phyloP scores from a whole-genome alignment of 306 rosid species.

The Prunus dulcis region DNA sequence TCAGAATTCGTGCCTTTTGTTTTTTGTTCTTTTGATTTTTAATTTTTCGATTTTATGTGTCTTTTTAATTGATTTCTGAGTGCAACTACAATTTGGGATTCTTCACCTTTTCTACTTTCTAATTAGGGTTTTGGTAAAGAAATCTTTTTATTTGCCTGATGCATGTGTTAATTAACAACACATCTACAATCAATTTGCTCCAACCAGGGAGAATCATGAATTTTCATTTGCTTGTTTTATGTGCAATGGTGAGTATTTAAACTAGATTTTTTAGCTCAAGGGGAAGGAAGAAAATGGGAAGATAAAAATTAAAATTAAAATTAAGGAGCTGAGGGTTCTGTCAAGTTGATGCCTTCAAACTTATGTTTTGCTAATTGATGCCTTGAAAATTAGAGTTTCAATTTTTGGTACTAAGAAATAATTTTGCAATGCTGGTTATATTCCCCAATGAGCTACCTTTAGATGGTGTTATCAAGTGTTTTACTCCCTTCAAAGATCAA shows the following conservation, averaged over 20 bases:
- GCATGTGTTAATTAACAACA: not conserved
- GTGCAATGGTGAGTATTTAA: not conserved
- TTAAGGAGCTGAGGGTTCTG: not conserved
- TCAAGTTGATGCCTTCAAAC: not conserved
- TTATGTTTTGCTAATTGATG: not conserved
- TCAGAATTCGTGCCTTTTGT: not conserved
- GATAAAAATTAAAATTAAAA: too few species aligned
- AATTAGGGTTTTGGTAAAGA: not conserved
- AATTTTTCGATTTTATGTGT: not conserved
- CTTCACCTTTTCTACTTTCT: not conserved
- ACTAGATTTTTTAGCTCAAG: not conserved
- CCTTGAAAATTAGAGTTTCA: not conserved
- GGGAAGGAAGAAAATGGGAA: not conserved
- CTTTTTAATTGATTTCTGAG: not conserved
- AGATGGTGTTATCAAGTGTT: not conserved
- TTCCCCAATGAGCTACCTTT: not conserved
- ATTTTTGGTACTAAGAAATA: not conserved
- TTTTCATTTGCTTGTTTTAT: not conserved
- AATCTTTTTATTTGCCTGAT: not conserved
- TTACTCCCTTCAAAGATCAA: not conserved
- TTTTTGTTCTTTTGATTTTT: not conserved
- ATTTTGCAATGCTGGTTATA: not conserved
- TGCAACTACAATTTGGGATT: not conserved
- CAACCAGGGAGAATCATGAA: not conserved
- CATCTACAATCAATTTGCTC: not conserved